Conservation (phyloP, 345 rosid genomes). For the Laguncularia racemosa region DNA sequence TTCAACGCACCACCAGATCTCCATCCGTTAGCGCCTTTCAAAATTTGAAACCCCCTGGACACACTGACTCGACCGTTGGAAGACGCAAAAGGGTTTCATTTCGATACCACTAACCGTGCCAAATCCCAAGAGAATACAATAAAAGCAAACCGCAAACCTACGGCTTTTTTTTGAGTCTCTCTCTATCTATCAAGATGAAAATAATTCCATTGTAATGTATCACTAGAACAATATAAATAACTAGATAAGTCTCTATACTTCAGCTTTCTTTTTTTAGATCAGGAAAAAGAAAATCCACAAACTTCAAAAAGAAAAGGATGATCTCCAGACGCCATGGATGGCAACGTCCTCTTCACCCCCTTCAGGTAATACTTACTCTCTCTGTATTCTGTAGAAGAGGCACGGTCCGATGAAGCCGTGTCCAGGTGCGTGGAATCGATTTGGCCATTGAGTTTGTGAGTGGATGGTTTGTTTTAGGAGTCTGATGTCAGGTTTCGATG, state of each 20-base stretch:
- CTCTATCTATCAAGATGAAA: too few species aligned
- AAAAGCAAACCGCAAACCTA: background rate
- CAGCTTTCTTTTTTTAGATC: too few species aligned
- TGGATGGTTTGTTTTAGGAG: background rate
- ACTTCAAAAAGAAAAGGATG: background rate
- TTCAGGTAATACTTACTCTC: conserved; percentile 40
- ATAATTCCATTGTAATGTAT: too few species aligned
- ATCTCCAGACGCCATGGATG: conserved; percentile 87
- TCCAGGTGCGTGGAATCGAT: background rate
- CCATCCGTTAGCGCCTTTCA: conserved; percentile 16
- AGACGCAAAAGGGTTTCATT: background rate
- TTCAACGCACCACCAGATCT: background rate
- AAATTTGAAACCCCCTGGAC: conserved; percentile 24
- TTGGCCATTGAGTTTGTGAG: background rate
- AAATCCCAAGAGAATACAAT: background rate
- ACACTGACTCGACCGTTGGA: conserved; percentile 30
- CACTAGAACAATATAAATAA: too few species aligned
- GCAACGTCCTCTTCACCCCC: conserved; percentile 84
- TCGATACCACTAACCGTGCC: background rate
- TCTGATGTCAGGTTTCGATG: too few species aligned
- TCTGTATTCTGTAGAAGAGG: background rate
- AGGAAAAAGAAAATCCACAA: too few species aligned
- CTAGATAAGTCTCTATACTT: too few species aligned
- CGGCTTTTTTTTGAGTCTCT: too few species aligned
- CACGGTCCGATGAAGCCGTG: background rate